These are phyloP conservation scores for Calamus simplicifolius DNA, from an alignment of 176 grass and related monocot genomes.

Conservation along the genomic window DNA sequence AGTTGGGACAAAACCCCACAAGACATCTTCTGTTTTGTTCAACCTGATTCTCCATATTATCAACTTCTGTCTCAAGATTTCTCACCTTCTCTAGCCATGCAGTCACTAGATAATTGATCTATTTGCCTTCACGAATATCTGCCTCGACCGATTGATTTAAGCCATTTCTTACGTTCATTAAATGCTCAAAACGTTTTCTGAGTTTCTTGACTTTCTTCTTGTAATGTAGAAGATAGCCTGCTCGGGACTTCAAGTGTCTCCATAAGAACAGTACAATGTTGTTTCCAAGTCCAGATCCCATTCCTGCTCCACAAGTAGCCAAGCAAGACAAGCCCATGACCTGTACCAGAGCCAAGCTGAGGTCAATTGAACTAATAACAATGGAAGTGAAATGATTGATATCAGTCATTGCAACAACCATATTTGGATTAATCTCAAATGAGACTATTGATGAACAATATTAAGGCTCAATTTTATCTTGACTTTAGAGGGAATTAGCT, in stretches of 20 bases:
- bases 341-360: no score
- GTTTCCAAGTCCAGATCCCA: not conserved
- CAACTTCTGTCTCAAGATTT: not conserved
- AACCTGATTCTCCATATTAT: no score
- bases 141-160: not conserved
- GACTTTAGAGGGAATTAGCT: no score
- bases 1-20: not conserved
- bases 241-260: not conserved
- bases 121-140: not conserved
- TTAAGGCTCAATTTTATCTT: no score
- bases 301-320: not conserved
- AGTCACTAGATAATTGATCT: not conserved
- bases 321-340: no score
- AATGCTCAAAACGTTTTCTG: not conserved
- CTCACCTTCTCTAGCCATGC: not conserved
- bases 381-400: no score
- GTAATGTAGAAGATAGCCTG: not conserved
- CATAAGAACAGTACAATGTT: not conserved
- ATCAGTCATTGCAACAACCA: no score
- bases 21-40: no score
- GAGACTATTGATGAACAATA: no score
- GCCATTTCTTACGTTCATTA: not conserved
- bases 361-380: no score
- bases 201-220: conserved; percentile 2
- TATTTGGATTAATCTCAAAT: no score